Percentiles rank a stretch among this genome's conserved stretches.
These are phyloP conservation scores for Ceriops decandra DNA, from an alignment of 345 rosid species.

Conservation along the genomic window DNA sequence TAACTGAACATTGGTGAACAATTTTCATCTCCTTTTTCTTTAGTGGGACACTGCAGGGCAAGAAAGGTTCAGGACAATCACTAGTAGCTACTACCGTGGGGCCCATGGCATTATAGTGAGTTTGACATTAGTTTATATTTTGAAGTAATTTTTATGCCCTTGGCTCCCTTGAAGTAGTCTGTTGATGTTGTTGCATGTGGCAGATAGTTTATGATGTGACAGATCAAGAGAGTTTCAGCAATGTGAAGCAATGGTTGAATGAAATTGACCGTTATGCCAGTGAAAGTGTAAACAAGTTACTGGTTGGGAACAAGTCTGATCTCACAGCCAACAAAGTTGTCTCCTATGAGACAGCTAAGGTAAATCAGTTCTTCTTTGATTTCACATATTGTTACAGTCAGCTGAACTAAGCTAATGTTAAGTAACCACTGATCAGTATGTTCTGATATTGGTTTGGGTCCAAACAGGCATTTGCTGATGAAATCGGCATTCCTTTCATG, in stretches of 20 bases:
- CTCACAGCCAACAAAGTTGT: slow-evolving; percentile 65
- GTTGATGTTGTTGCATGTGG: background rate
- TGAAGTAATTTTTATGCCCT: background rate
- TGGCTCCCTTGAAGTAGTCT: slow-evolving; percentile 1
- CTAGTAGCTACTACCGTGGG: slow-evolving; percentile 96
- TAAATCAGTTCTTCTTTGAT: slow-evolving; percentile 14
- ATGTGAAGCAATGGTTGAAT: slow-evolving; percentile 69
- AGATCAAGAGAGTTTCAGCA: slow-evolving; percentile 77
- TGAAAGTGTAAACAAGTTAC: slow-evolving; percentile 72
- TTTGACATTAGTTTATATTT: background rate
- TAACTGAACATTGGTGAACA: background rate
- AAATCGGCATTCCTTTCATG: slow-evolving; percentile 73
- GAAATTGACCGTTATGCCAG: slow-evolving; percentile 78
- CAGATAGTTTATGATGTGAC: slow-evolving; percentile 85
- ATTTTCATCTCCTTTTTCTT: background rate
- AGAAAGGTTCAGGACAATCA: slow-evolving; percentile 91
- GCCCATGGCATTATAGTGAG: slow-evolving; percentile 93
- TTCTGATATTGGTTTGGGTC: background rate
- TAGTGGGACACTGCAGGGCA: slow-evolving; percentile 99
- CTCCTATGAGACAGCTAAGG: slow-evolving; percentile 76
- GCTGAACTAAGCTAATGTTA: background rate
- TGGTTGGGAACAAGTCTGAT: slow-evolving; percentile 70
- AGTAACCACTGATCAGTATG: slow-evolving; percentile 2
- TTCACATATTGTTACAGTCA: background rate
- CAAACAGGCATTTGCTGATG: slow-evolving; percentile 70